Evolutionary conservation across 2,329 filamentous ascomycete genomes (phyloP).

Genomic region (Aureobasidium zeae): DNA sequence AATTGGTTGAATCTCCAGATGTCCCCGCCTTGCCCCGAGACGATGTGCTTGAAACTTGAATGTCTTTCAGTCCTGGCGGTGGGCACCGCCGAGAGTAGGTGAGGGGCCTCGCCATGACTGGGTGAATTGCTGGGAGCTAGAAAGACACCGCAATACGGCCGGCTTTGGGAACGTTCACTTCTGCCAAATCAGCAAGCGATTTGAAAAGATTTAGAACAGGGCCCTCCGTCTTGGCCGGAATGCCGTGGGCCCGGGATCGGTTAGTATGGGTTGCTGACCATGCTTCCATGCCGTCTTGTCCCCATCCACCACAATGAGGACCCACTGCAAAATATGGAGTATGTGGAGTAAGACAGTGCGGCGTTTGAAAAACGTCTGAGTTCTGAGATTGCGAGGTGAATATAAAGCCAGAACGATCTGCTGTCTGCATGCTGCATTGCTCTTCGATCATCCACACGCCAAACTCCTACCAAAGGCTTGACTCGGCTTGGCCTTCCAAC

Average conservation of each 20-base stretch:
- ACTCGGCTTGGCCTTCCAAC: conserved; percentile 8
- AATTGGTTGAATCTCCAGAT: conserved; percentile 11
- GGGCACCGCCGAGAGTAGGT: no score
- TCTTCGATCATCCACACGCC: conserved; percentile 5
- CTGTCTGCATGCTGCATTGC: conserved; percentile 5
- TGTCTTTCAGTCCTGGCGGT: no score
- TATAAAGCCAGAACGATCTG: conserved; percentile 14
- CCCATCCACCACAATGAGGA: conserved; percentile 9
- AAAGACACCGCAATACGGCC: conserved; percentile 11
- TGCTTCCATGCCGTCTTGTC: conserved; percentile 8
- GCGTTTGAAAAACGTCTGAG: conserved; percentile 2
- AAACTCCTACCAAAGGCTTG: conserved; percentile 3
- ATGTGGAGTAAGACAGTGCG: conserved; percentile 10
- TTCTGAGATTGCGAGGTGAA: not conserved
- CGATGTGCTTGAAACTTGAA: not conserved
- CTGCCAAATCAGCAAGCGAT: conserved; percentile 4
- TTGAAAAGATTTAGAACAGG: conserved; percentile 3
- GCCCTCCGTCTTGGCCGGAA: conserved; percentile 5
- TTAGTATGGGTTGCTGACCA: conserved; percentile 12
- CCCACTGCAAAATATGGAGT: conserved; percentile 15
- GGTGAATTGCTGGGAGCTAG: not conserved
- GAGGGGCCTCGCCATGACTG: not conserved
- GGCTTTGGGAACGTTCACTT: conserved; percentile 6
- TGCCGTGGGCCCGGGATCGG: conserved; percentile 8
- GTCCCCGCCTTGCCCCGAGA: conserved; percentile 4